Evolutionary conservation across 352 stramenopile species (phyloP).

Genomic region (Globisporangium paddicum): DNA sequence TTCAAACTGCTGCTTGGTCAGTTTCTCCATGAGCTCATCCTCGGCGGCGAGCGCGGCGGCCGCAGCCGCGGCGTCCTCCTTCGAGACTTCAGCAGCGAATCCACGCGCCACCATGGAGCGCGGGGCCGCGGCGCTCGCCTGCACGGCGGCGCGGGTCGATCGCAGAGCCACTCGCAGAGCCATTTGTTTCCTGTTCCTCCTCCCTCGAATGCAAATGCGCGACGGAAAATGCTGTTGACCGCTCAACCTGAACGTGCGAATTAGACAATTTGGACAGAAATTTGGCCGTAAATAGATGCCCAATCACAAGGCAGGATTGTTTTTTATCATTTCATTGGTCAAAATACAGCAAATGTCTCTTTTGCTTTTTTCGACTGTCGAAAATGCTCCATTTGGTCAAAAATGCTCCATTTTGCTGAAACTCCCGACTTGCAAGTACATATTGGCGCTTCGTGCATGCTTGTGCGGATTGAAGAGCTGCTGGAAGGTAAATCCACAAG

Average conservation of each 20-base stretch:
- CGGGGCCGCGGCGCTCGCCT: conserved; percentile 8
- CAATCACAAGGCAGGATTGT: too few relatives aligned
- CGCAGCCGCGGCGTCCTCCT: conserved; percentile 20
- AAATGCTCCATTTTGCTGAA: too few relatives aligned
- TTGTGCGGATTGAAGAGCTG: too few relatives aligned
- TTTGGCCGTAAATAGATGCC: too few relatives aligned
- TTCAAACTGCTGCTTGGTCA: conserved; percentile 35
- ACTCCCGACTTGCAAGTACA: too few relatives aligned
- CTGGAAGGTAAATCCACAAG: too few relatives aligned
- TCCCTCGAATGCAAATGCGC: neutral
- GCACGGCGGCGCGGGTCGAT: conserved; percentile 21
- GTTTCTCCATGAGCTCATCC: conserved; percentile 38
- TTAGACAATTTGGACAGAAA: too few relatives aligned
- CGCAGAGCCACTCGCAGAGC: conserved; percentile 33
- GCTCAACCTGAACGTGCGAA: neutral
- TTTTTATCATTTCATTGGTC: neutral
- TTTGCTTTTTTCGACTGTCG: too few relatives aligned
- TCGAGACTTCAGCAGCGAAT: conserved; percentile 45
- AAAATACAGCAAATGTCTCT: neutral
- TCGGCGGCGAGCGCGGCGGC: conserved; percentile 32
- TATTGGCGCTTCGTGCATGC: too few relatives aligned
- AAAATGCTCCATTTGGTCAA: too few relatives aligned
- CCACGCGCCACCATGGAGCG: conserved; percentile 20
- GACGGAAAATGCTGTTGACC: neutral
- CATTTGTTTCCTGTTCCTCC: conserved; percentile 23